Conservation (phyloP, 192 early-diverging fungal species). For the Backusella sp. region DNA sequence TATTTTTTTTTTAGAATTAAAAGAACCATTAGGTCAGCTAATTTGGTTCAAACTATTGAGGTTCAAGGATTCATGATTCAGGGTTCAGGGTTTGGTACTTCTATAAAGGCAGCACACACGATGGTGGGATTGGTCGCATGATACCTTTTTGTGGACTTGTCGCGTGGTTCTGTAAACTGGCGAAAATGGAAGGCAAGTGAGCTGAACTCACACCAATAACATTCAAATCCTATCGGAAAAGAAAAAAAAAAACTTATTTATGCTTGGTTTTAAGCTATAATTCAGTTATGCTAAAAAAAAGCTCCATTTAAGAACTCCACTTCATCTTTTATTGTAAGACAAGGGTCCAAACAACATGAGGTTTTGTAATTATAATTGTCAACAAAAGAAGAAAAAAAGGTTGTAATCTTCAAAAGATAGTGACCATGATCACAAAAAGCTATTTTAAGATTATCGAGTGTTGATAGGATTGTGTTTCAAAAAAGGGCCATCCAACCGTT, state of each 20-base stretch:
- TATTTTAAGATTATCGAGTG: conserved; percentile 3
- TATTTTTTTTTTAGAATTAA: neutral
- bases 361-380: neutral
- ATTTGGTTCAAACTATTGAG: neutral
- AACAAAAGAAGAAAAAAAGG: neutral
- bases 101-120: neutral
- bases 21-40: conserved; percentile 1
- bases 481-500: neutral
- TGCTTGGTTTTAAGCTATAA: neutral
- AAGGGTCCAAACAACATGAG: neutral
- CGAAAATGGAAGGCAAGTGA: neutral
- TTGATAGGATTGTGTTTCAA: conserved; percentile 13
- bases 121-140: neutral
- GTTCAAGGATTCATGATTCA: neutral
- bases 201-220: neutral
- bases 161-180: conserved; percentile 3
- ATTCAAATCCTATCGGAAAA: neutral
- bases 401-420: conserved; percentile 6
- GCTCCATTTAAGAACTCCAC: neutral
- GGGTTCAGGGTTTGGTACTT: conserved; percentile 3
- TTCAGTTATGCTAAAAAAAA: neutral
- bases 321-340: conserved; percentile 2
- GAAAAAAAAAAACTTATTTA: neutral
- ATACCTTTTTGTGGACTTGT: neutral
- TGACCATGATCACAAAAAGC: neutral